These are phyloP conservation scores for Myriosclerotinia duriaeana DNA, from an alignment of 2,329 filamentous ascomycete species.

Conservation along the genomic window DNA sequence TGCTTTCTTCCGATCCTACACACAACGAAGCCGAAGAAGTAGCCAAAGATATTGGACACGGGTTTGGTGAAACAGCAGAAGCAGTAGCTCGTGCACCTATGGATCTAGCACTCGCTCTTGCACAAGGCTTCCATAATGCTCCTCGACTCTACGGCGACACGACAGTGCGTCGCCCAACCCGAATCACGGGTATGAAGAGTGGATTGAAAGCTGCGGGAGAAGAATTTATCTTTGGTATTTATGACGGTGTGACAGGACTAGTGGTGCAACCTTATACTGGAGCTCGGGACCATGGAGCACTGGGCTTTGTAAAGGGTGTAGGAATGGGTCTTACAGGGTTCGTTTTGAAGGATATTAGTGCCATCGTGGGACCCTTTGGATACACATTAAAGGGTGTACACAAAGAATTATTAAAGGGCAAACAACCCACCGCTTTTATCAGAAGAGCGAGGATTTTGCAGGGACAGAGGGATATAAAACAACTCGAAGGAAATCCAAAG, in stretches of 20 bases:
- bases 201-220: conserved; percentile 53
- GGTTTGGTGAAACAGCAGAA: conserved; percentile 37
- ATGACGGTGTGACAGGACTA: conserved; percentile 64
- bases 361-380: conserved; percentile 58
- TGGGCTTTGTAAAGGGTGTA: conserved; percentile 19
- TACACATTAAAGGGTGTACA: conserved; percentile 64
- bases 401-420: conserved; percentile 56
- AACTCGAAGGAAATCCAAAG: conserved; percentile 42
- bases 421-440: conserved; percentile 54
- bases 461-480: conserved; percentile 50
- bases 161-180: conserved; percentile 63
- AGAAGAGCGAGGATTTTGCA: conserved; percentile 59
- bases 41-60: conserved; percentile 34
- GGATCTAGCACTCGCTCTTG: conserved; percentile 54
- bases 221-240: conserved; percentile 63
- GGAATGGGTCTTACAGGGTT: conserved; percentile 22
- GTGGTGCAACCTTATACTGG: conserved; percentile 59
- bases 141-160: conserved; percentile 69
- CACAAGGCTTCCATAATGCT: conserved; percentile 70
- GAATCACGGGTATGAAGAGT: conserved; percentile 61
- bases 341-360: conserved; percentile 52
- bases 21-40: conserved; percentile 33
- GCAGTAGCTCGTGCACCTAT: conserved; percentile 51
- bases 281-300: conserved; percentile 40
- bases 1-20: conserved; percentile 32